Evolutionary conservation across 257 asterid genomes (phyloP).

Genomic region (Plantago elongata): DNA sequence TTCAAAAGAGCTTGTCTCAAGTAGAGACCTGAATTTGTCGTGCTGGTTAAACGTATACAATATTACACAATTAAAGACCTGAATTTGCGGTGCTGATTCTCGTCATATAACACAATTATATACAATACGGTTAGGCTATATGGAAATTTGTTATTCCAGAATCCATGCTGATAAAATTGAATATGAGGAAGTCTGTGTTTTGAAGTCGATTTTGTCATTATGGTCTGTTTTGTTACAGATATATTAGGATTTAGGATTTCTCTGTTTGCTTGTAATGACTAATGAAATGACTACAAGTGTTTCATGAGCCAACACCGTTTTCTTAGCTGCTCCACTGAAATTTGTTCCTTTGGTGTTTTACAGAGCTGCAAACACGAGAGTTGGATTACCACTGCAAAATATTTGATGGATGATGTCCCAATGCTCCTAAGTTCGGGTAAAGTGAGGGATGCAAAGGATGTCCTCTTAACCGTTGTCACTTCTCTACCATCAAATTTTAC

Average conservation of each 20-base stretch:
- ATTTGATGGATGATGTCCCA: conserved; percentile 82
- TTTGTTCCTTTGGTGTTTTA: conserved; percentile 19
- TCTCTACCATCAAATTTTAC: conserved; percentile 75
- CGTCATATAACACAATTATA: no score
- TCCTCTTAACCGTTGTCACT: conserved; percentile 48
- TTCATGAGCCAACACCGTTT: conserved; percentile 8
- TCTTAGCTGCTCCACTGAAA: conserved; percentile 3
- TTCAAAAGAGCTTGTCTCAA: no score
- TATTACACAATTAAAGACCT: no score
- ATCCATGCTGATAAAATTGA: no score
- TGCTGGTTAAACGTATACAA: no score
- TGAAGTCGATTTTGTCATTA: not conserved
- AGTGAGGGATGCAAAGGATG: conserved; percentile 53
- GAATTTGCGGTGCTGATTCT: no score
- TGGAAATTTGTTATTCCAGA: no score
- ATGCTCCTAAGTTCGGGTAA: conserved; percentile 48
- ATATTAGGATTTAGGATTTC: not conserved
- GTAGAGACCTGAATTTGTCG: no score
- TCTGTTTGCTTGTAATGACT: conserved; percentile 13
- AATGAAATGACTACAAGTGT: conserved; percentile 1
- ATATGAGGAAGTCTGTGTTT: conserved; percentile 2
- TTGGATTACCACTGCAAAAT: conserved; percentile 76
- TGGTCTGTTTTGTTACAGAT: not conserved
- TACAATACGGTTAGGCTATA: no score
- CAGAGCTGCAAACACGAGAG: conserved; percentile 98